Conservation (phyloP, 768 basidiomycete genomes). For the Cystobasidium ongulense region DNA sequence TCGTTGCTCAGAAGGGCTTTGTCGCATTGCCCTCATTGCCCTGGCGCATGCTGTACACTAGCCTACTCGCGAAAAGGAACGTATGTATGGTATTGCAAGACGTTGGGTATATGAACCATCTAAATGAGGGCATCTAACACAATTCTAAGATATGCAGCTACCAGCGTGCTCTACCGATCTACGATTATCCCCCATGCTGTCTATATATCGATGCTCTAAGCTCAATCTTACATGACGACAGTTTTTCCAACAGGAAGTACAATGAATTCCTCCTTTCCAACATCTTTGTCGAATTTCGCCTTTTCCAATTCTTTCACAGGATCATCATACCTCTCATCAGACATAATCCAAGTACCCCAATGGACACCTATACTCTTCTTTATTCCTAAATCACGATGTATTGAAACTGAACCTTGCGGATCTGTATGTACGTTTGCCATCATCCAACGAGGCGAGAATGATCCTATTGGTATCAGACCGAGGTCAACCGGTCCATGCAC, state of each 20-base stretch:
- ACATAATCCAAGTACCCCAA: conserved; percentile 40
- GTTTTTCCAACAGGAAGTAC: conserved; percentile 21
- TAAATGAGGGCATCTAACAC: too few relatives aligned
- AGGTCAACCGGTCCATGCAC: conserved; percentile 42
- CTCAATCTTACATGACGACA: not conserved
- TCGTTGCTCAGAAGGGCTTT: too few relatives aligned
- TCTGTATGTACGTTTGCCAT: conserved; percentile 27
- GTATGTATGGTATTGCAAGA: too few relatives aligned
- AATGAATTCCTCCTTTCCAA: not conserved
- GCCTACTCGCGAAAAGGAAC: too few relatives aligned
- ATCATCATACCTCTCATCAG: conserved; percentile 36
- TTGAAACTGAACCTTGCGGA: conserved; percentile 41
- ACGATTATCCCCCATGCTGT: too few relatives aligned
- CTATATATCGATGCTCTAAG: too few relatives aligned
- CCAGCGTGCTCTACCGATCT: too few relatives aligned
- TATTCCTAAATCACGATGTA: conserved; percentile 42
- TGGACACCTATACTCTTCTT: conserved; percentile 43
- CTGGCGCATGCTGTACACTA: too few relatives aligned
- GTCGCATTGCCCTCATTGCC: too few relatives aligned
- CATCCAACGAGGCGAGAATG: conserved; percentile 41
- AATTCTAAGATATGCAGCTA: too few relatives aligned
- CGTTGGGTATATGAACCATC: too few relatives aligned
- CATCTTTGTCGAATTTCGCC: not conserved
- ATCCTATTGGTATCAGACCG: conserved; percentile 45
- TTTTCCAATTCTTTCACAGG: conserved; percentile 35